Evolutionary conservation across 805 yeast species (phyloP).

Genomic region (Kodamaea sagamina): DNA sequence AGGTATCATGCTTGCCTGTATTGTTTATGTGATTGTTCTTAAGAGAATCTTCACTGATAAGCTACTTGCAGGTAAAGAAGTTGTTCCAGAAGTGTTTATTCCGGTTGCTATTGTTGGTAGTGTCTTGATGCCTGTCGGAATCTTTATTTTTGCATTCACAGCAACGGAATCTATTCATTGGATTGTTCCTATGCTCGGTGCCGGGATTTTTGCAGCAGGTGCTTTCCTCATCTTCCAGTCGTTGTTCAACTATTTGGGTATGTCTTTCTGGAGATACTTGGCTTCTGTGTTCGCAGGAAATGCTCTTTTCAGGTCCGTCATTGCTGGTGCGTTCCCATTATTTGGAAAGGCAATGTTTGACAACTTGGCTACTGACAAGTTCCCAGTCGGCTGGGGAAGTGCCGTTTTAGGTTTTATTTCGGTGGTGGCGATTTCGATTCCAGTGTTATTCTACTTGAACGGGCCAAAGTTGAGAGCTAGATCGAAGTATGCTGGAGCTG

Average conservation of each 20-base stretch:
- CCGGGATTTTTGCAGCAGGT: conserved; percentile 22
- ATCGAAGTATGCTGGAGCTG: conserved; percentile 36
- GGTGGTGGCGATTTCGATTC: conserved; percentile 47
- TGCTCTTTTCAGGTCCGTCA: conserved; percentile 49
- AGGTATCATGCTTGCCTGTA: conserved; percentile 38
- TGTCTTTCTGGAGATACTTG: conserved; percentile 49
- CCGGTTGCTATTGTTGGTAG: conserved; percentile 26
- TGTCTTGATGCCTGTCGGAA: conserved; percentile 22
- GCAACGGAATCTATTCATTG: conserved; percentile 20
- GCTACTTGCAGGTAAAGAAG: conserved; percentile 14
- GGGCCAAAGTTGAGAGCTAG: conserved; percentile 49
- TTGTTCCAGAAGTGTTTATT: conserved; percentile 20
- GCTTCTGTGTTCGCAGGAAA: conserved; percentile 65
- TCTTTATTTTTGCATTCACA: conserved; percentile 26
- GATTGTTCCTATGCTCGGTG: conserved; percentile 26
- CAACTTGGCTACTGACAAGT: conserved; percentile 47
- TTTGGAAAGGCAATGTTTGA: conserved; percentile 63
- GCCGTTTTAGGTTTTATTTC: conserved; percentile 50
- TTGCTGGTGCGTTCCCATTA: conserved; percentile 64
- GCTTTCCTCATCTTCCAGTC: conserved; percentile 48
- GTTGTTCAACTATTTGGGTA: conserved; percentile 49
- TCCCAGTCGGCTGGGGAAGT: conserved; percentile 64
- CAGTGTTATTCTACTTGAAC: conserved; percentile 44
- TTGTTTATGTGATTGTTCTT: conserved; percentile 13
- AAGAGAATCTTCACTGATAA: conserved; percentile 16